phyloP scores from a whole-genome alignment of 306 rosid genomes.

The Phaseolus lunatus region DNA sequence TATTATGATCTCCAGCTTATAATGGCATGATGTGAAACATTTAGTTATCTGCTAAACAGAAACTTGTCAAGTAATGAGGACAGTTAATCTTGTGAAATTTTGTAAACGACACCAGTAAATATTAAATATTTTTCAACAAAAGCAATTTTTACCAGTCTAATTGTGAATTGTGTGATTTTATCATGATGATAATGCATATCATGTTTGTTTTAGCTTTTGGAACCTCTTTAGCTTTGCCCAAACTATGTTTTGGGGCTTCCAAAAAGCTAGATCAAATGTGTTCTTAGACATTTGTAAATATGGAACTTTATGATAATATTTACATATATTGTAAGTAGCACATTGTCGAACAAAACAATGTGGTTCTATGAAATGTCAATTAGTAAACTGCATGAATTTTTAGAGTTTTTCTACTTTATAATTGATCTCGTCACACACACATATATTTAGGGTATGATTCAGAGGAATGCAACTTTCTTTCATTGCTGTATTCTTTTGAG shows the following conservation, averaged over 20 bases:
- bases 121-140: background rate
- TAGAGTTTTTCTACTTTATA: background rate
- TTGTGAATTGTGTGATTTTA: background rate
- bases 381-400: background rate
- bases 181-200: background rate
- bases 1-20: background rate
- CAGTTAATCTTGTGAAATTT: background rate
- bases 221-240: background rate
- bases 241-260: background rate
- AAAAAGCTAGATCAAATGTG: background rate
- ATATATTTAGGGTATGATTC: background rate
- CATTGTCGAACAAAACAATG: background rate
- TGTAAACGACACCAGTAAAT: background rate
- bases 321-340: slow-evolving; percentile 3
- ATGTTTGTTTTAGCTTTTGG: background rate
- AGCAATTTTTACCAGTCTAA: background rate
- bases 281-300: background rate
- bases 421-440: background rate
- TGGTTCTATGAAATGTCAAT: background rate
- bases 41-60: background rate
- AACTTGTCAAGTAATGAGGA: background rate
- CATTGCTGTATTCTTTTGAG: slow-evolving; percentile 1
- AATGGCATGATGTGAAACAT: background rate
- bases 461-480: slow-evolving; percentile 11
- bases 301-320: background rate